These are phyloP conservation scores for Psilocybe cubensis DNA, from an alignment of 768 basidiomycete genomes.

Conservation along the genomic window DNA sequence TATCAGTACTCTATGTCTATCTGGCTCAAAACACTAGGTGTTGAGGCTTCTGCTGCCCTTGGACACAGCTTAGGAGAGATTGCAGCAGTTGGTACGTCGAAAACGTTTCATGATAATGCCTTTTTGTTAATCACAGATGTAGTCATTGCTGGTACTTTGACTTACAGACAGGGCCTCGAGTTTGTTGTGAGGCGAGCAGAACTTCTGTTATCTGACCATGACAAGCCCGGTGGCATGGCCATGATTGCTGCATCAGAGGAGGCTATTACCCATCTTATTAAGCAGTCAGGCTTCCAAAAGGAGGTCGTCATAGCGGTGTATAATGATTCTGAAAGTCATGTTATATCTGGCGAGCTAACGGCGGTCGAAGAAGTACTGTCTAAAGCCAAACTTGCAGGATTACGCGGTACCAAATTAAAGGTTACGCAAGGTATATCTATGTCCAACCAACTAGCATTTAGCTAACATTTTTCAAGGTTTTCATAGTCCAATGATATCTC, in stretches of 20 bases:
- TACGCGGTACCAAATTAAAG: slow-evolving; percentile 22
- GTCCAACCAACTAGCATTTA: background rate
- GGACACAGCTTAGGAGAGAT: slow-evolving; percentile 37
- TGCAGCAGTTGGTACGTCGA: slow-evolving; percentile 30
- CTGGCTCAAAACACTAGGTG: slow-evolving; percentile 26
- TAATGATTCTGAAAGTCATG: slow-evolving; percentile 23
- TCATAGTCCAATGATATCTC: slow-evolving; percentile 30
- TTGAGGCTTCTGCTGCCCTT: slow-evolving; percentile 26
- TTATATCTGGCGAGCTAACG: slow-evolving; percentile 26
- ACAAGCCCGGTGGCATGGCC: slow-evolving; percentile 27
- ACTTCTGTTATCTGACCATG: slow-evolving; percentile 17
- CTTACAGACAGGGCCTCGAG: slow-evolving; percentile 24
- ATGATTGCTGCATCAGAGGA: slow-evolving; percentile 21
- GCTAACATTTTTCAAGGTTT: slow-evolving; percentile 22
- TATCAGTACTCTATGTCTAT: slow-evolving; percentile 30
- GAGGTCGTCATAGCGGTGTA: slow-evolving; percentile 26
- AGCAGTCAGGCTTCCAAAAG: slow-evolving; percentile 12
- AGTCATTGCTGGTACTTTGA: slow-evolving; percentile 28
- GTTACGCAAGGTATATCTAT: slow-evolving; percentile 30
- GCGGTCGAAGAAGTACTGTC: slow-evolving; percentile 20
- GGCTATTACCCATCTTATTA: slow-evolving; percentile 14
- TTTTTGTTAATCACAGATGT: background rate
- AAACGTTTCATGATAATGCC: background rate
- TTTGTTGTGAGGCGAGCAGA: slow-evolving; percentile 27
- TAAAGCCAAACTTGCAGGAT: slow-evolving; percentile 16